Evolutionary conservation across 768 basidiomycete genomes (phyloP).

Genomic region (Phaeolepiota aurea): DNA sequence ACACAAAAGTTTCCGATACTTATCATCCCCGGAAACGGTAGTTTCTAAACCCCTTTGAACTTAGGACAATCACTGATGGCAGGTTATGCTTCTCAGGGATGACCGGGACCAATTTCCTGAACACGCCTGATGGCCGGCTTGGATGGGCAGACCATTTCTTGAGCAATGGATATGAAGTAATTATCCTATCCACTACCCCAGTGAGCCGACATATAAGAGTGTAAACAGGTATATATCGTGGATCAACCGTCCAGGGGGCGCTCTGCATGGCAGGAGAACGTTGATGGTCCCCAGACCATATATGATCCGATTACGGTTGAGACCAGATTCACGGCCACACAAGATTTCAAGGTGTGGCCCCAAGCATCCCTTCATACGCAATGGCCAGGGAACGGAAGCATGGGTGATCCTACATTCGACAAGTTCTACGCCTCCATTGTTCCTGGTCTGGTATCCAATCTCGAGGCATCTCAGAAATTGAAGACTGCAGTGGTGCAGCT

Average conservation of each 20-base stretch:
- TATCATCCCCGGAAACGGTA: constrained; percentile 40
- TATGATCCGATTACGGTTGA: constrained; percentile 18
- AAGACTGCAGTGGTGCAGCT: constrained; percentile 31
- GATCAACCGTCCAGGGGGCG: constrained; percentile 33
- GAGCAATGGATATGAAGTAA: constrained; percentile 40
- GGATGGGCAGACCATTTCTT: constrained; percentile 56
- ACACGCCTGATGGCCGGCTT: constrained; percentile 42
- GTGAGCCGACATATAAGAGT: too few species aligned
- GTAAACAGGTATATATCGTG: constrained; percentile 24
- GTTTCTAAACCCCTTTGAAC: not conserved
- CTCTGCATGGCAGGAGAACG: constrained; percentile 23
- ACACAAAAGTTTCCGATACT: constrained; percentile 33
- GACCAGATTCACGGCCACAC: constrained; percentile 28
- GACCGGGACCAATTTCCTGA: constrained; percentile 45
- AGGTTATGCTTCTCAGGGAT: constrained; percentile 26
- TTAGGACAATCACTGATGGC: not conserved
- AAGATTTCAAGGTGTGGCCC: constrained; percentile 25
- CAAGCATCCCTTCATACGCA: constrained; percentile 31
- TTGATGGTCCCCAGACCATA: constrained; percentile 20
- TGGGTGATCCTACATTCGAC: constrained; percentile 30
- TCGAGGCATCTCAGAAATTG: constrained; percentile 25
- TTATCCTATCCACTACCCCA: not conserved
- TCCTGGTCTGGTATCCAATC: constrained; percentile 21
- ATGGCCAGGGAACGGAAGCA: constrained; percentile 35
- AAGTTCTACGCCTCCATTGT: constrained; percentile 28